phyloP scores from a whole-genome alignment of 1,139 yeast species.

The Ashbya aceris region DNA sequence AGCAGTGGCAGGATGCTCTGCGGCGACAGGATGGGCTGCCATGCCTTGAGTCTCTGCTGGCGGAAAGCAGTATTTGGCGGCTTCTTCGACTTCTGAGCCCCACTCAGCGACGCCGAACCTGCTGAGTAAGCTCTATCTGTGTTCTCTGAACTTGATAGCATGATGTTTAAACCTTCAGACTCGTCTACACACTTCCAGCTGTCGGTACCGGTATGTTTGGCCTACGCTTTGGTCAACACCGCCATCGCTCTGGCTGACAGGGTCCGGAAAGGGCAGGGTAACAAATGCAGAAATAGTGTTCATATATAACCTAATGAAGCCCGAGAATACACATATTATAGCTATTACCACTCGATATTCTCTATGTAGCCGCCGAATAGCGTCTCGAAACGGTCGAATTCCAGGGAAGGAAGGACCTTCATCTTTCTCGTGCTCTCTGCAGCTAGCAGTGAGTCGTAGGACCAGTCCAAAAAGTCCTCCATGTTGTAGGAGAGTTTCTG shows the following conservation, averaged over 20 bases:
- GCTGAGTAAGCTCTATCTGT: conserved; percentile 1
- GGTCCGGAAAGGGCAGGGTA: too few relatives aligned
- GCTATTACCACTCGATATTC: conserved; percentile 21
- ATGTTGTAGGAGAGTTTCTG: conserved; percentile 76
- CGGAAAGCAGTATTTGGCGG: conserved; percentile 64
- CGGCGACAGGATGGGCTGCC: conserved; percentile 79
- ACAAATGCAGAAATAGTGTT: background rate
- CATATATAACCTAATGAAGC: background rate
- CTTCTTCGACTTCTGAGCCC: conserved; percentile 40
- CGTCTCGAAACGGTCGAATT: conserved; percentile 43
- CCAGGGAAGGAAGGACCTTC: conserved; percentile 67
- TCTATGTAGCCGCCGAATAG: conserved; percentile 16
- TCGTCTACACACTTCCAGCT: too few relatives aligned
- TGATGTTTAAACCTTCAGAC: background rate
- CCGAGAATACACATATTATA: background rate
- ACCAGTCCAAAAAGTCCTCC: conserved; percentile 94
- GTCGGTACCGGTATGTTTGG: too few relatives aligned
- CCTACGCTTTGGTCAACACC: too few relatives aligned
- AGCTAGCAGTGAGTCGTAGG: conserved; percentile 62
- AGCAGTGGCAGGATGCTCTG: conserved; percentile 64
- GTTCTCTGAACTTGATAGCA: background rate
- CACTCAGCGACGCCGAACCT: conserved; percentile 2
- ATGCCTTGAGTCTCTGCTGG: conserved; percentile 67
- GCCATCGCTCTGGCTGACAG: too few relatives aligned
- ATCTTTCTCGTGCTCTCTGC: conserved; percentile 66